Base-by-base conservation (phyloP, 257 asterid genomes). In the Echium plantagineum region DNA sequence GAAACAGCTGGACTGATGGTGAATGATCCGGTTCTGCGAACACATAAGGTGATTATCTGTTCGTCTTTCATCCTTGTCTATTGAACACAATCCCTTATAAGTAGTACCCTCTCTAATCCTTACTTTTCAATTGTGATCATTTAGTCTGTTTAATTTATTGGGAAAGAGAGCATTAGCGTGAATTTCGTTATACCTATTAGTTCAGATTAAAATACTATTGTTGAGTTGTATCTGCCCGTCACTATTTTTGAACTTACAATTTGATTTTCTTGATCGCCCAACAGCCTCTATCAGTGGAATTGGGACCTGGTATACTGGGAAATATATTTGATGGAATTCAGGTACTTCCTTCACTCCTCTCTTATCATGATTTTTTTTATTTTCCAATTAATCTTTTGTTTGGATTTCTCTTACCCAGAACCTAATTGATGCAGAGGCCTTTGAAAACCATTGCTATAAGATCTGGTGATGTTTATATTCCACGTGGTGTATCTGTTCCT, bases 401-500 rank as follows among this genome's bases (percentile, higher is more conserved):
- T 28, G 24, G 20, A 8, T 53, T 3, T 13, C 7, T 15, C n/a
- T 19, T 17, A 22, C 60, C 9, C 18, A 17, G 2, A 56, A 56
- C 31, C 6, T 56, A 13, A 28, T 24, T 21, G 19, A 22, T 56
- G 60, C 96, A 91, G 98, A 91, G 98, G 79, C 98, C 98, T 74
- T 78, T 93, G 58, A 93, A 86, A 80, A 89, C 98, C 60, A 93
- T 93, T 63, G 98, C 98, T 26, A 77, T 72, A 67, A 93, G 60
- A 77, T 93, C 98, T 66, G 95, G 97, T 65, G 98, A 93, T 84
- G 98, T 93, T 62, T 93, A 93, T 67, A 93, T 93, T 77, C 98
- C 98, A 57, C 98, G 98, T 63, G 98, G 97, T 65, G 97, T 93
- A 51, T 84, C 98, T 71, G 98, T 93, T 61, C 98, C 98, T 0